Percentiles rank a stretch among this genome's conserved stretches.
phyloP scores from a whole-genome alignment of 805 yeast species.

The Hermanozyma aechmeae region DNA sequence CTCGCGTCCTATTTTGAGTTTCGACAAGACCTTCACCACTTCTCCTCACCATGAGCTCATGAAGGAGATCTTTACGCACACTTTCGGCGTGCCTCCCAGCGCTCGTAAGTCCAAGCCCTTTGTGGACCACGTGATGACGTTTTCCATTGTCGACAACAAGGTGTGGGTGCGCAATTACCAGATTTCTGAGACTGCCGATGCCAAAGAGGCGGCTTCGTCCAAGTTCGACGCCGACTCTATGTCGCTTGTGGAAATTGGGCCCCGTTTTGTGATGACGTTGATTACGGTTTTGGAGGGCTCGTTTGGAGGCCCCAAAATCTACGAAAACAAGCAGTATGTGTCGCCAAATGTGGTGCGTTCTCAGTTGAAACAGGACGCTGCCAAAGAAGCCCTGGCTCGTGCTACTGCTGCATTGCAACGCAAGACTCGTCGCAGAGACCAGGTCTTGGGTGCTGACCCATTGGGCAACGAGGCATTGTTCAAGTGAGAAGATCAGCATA shows the following conservation, averaged over 20 bases:
- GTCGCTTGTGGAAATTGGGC: conserved; percentile 90
- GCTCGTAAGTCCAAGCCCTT: conserved; percentile 93
- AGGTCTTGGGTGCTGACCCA: conserved; percentile 71
- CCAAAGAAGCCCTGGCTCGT: conserved; percentile 69
- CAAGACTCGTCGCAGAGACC: conserved; percentile 68
- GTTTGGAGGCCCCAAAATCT: conserved; percentile 95
- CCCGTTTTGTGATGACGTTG: conserved; percentile 87
- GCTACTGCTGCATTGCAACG: conserved; percentile 70
- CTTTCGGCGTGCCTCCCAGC: conserved; percentile 90
- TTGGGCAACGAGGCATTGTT: conserved; percentile 70
- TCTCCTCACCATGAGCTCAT: conserved; percentile 62
- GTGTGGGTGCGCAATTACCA: conserved; percentile 95
- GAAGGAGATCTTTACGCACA: conserved; percentile 73
- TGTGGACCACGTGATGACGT: conserved; percentile 89
- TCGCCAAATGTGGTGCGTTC: conserved; percentile 95
- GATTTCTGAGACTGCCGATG: conserved; percentile 58
- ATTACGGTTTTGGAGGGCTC: conserved; percentile 93
- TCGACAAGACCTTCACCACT: conserved; percentile 64
- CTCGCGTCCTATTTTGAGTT: conserved; percentile 86
- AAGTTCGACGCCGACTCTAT: conserved; percentile 45
- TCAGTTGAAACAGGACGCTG: conserved; percentile 71
- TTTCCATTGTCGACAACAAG: conserved; percentile 85
- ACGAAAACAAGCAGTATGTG: conserved; percentile 93
- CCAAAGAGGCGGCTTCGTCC: conserved; percentile 40
- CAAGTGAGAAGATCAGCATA: conserved; percentile 35